Conservation (phyloP, 257 asterid species). For the Primulina tabacum region DNA sequence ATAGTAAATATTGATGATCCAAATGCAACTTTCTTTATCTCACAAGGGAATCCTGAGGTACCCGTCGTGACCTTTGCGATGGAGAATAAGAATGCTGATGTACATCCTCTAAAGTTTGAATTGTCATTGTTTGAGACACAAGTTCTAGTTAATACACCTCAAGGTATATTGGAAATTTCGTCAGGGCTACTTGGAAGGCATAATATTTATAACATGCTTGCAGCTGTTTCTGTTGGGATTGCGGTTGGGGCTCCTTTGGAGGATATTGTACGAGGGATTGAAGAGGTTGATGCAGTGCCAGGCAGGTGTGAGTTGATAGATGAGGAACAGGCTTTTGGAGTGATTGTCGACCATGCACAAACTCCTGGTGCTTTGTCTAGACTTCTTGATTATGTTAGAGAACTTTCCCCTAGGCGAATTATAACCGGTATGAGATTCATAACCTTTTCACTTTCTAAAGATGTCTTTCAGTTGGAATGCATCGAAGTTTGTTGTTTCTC, state of each 20-base stretch:
- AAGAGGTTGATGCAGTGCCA: constrained; percentile 94
- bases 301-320: constrained; percentile 97
- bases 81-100: constrained; percentile 87
- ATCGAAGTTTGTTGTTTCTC: constrained; percentile 11
- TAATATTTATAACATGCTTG: constrained; percentile 82
- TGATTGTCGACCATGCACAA: constrained; percentile 79
- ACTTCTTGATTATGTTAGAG: constrained; percentile 83
- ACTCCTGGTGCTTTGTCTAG: constrained; percentile 82
- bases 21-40: constrained; percentile 62
- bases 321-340: constrained; percentile 96
- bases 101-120: constrained; percentile 75
- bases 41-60: constrained; percentile 70
- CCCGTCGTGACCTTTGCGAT: constrained; percentile 83
- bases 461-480: not conserved
- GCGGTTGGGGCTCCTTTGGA: constrained; percentile 97
- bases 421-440: constrained; percentile 58
- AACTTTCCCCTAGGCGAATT: constrained; percentile 75
- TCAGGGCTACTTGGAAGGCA: constrained; percentile 93
- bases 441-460: not conserved
- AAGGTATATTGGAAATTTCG: constrained; percentile 86
- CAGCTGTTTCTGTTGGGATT: constrained; percentile 84
- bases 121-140: constrained; percentile 87
- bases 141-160: constrained; percentile 86
- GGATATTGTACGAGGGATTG: constrained; percentile 94
- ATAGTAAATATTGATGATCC: constrained; percentile 84